A percentile compares a stretch with the other conserved stretches of the same genome.
Evolutionary conservation across 108 stramenopile species (phyloP).

Genomic region (Conticribra weissflogii): DNA sequence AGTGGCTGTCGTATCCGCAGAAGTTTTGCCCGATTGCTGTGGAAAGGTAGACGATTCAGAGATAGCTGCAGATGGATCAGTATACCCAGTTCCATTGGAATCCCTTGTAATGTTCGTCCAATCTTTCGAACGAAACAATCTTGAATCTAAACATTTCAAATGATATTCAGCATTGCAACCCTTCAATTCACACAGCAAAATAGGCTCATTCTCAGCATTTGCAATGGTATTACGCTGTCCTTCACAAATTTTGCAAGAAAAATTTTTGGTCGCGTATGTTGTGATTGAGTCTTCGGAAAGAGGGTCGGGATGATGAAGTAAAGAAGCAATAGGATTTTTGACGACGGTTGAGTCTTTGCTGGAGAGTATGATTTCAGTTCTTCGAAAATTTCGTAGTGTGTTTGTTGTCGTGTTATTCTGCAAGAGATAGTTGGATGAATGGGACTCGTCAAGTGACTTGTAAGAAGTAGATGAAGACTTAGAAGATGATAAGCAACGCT

Average conservation of each 20-base stretch:
- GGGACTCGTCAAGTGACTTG: too few species aligned
- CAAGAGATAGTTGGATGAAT: too few species aligned
- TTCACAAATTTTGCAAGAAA: conserved; percentile 29
- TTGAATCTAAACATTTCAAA: conserved; percentile 50
- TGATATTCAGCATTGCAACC: conserved; percentile 68
- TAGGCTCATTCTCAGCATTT: conserved; percentile 31
- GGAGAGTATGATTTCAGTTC: not conserved
- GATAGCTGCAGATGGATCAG: not conserved
- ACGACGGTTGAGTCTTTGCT: not conserved
- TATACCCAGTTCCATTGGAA: not conserved
- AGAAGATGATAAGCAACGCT: too few species aligned
- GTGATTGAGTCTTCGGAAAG: not conserved
- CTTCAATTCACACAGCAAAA: conserved; percentile 48
- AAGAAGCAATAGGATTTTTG: not conserved
- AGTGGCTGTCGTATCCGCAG: conserved; percentile 10
- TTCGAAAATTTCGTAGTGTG: not conserved
- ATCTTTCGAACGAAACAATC: conserved; percentile 8
- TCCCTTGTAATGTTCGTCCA: not conserved
- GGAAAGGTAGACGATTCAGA: not conserved
- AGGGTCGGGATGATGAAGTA: not conserved
- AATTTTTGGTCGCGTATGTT: not conserved
- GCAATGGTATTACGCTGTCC: conserved; percentile 34
- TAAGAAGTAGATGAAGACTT: too few species aligned
- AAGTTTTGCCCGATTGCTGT: not conserved
- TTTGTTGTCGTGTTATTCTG: too few species aligned